Evolutionary conservation across 768 basidiomycete genomes (phyloP).

Genomic region (Podaxis mareebaensis): DNA sequence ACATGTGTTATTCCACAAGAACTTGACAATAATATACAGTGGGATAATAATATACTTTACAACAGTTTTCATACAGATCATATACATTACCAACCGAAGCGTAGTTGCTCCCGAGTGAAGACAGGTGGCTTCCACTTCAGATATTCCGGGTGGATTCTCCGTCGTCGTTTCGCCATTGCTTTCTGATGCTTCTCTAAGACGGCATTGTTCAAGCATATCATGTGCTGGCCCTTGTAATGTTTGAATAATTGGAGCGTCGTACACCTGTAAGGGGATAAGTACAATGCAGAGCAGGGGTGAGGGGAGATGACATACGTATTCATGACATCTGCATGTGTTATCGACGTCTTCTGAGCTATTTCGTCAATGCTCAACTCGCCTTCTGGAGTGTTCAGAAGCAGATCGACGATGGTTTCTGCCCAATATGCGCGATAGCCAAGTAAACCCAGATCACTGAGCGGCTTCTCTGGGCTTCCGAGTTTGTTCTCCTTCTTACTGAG

Average conservation of each 20-base stretch:
- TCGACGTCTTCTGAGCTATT: conserved; percentile 92
- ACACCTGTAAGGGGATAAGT: conserved; percentile 55
- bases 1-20: not conserved
- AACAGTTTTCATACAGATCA: conserved; percentile 21
- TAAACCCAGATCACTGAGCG: conserved; percentile 90
- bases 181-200: conserved; percentile 92
- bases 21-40: conserved; percentile 11
- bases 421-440: conserved; percentile 95
- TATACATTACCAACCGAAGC: conserved; percentile 60
- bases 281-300: conserved; percentile 13
- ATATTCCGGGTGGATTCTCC: conserved; percentile 75
- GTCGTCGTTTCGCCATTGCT: conserved; percentile 71
- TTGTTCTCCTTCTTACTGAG: conserved; percentile 96
- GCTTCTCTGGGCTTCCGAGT: conserved; percentile 97
- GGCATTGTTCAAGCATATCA: conserved; percentile 88
- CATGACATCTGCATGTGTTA: conserved; percentile 96
- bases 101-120: conserved; percentile 86
- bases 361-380: conserved; percentile 92
- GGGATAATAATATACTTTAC: conserved; percentile 15
- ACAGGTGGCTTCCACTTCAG: conserved; percentile 95
- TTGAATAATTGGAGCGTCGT: conserved; percentile 94
- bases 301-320: conserved; percentile 77
- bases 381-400: conserved; percentile 73
- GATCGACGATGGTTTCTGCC: conserved; percentile 94
- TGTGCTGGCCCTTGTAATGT: conserved; percentile 92